A percentile compares a stretch with the other conserved stretches of the same genome.
Conservation (phyloP, 257 asterid genomes). For the Solanum gandarillasii region DNA sequence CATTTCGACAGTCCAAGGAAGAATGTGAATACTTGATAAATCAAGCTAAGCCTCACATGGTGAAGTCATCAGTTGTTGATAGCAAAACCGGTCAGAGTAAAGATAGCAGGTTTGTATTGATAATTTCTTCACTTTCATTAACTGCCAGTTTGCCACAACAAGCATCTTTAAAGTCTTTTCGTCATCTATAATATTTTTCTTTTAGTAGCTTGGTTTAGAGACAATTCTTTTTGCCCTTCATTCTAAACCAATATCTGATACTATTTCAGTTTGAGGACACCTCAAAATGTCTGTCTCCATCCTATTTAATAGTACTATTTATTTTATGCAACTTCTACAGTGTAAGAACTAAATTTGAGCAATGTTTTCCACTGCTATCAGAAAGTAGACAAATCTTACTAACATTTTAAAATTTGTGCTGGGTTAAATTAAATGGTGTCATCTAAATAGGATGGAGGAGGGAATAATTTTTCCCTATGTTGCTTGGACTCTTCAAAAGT, state of each 20-base stretch:
- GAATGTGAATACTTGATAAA: conserved; percentile 72
- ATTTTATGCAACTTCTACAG: neutral
- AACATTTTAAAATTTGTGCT: neutral
- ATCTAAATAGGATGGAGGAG: neutral
- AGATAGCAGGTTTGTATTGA: conserved; percentile 56
- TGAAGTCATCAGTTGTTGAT: conserved; percentile 61
- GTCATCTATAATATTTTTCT: neutral
- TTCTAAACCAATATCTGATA: neutral
- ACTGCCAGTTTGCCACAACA: neutral
- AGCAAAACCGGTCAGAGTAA: conserved; percentile 62
- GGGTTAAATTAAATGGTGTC: neutral
- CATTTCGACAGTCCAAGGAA: conserved; percentile 52
- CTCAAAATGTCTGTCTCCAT: neutral
- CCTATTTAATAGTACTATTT: neutral
- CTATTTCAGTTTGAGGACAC: neutral
- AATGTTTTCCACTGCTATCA: neutral
- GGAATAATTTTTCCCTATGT: neutral
- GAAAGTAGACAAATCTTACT: neutral
- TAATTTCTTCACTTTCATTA: neutral
- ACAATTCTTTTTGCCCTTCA: neutral
- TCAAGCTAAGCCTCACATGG: conserved; percentile 67
- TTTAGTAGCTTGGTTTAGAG: neutral
- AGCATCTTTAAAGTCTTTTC: neutral
- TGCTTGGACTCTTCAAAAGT: neutral
- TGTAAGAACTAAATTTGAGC: neutral